Evolutionary conservation across 1,139 yeast species (phyloP), one percentile per base, ranked within the genome.

Genomic region (Suhomyces taliae): DNA sequence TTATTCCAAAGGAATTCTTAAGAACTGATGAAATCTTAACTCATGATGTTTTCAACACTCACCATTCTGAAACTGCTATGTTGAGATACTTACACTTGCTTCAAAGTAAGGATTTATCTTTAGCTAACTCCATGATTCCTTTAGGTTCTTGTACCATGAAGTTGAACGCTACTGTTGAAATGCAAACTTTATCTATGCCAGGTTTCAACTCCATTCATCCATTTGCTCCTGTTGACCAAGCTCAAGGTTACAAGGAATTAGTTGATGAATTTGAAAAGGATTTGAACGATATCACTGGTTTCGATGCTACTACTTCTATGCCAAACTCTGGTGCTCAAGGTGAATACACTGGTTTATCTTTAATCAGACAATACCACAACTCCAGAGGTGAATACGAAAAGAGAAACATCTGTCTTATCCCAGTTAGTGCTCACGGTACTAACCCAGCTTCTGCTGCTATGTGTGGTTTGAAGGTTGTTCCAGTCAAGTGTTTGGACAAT

Each of bases 301-400:
- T 93, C 61, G 89, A 85, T 54, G 95, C 90, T 39, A 87, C 96
- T 26, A 88, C 97, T 7, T 74, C 89, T 50, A 95, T 90, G 84
- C 99, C 99, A 54, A 93, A 93, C 67, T 89, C 97, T 40, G 99
- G 99, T 57, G 99, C 99, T 37, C 97, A 91, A 69, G 99, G 99
- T 67, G 99, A 93, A 70, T 93, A 87, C 70, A 83, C 98, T 27
- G 99, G 99, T 35, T 78, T 93, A 54, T 82, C 96, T 48, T 90
- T 90, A 47, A 93, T 93, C 58, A 81, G 85, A 59, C 82, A 87
- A 43, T 93, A 89, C 66, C 82, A 87, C 59, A 82, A 82, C 53
- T 74, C 87, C 33, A 78, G 74, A 47, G 96, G 95, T 39, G 86
- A 91, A 61, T 59, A 69, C 51, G 72, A 77, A 33, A 69, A 82